Evolutionary conservation across 257 asterid genomes (phyloP), one percentile per base, ranked within the genome.

Genomic region (Haberlea rhodopensis): DNA sequence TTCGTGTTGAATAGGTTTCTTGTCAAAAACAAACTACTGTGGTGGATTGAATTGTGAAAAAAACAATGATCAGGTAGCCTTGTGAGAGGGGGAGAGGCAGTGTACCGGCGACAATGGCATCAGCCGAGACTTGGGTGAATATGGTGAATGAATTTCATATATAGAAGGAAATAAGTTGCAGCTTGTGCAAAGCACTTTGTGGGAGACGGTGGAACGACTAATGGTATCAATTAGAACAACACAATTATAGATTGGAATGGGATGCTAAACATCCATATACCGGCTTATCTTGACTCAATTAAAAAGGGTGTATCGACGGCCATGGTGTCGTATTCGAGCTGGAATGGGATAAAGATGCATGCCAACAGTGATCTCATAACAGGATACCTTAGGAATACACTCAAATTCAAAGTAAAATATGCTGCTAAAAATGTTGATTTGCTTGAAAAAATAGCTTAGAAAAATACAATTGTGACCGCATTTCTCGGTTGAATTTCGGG

Each of bases 301-400:
- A 65, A 51, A 18, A 88, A 86, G 79, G 95, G 96, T 10, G 95
- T 86, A 31, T 62, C 85, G 46, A 79, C 92, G 2, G 77, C 84
- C 26, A 86, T 88, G 96, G 85, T 84, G 58, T 82, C 88, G n/a
- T 88, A 84, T 65, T 79, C 95, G 2, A 88, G 95, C 80, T 84
- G 78, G 90, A 88, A 88, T 43, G 92, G 90, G 11, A 65, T 66
- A 71, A 88, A 79, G 74, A 86, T 88, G 95, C 95, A 84, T 52
- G 87, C 85, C 27, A 84, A 86, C 60, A 75, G 34, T 37, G 88
- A 78, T 34, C 92, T 88, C 7, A 26, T 88, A 49, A 82, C 92
- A 6, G 87, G 81, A 46, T 82, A 59, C 75, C 95, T 88, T 27
- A 88, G 86, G 78, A 51, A 75, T 77, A 80, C 28, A 37, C 87